Base-by-base conservation (phyloP, 2,329 filamentous ascomycete genomes). In the Zopfia rhizophila region DNA sequence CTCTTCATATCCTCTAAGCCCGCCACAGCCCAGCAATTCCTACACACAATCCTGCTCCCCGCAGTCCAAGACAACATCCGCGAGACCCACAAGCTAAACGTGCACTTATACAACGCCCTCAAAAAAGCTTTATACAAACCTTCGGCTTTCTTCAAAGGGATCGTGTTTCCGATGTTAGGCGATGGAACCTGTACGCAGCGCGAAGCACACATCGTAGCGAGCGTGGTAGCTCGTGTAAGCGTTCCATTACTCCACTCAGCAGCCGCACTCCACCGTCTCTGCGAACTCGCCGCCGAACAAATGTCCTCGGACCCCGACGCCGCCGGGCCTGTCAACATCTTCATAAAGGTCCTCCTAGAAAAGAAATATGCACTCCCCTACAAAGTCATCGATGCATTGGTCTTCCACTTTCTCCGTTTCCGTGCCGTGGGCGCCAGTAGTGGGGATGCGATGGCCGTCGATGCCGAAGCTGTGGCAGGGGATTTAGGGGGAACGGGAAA, bases 311-410 rank as follows among this genome's bases (percentile, higher is more conserved):
- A 91, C 44, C 89, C 87, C 4, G 93, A 97, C 72, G 89, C 89
- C 32, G 92, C 91, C 13, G 93, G 93, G 33, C 89, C 92, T 3
- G 94, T 92, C 51, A 97, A 97, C 73, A 88, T 96, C 60, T 95
- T 99, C 73, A 96, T 99, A 75, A 90, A 90, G 66, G 86, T 90
- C 1, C 82, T 99, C 25, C 78, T 99, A 3, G 93, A 97, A 74
- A 99, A 99, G 82, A 95, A 95, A 68, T 97, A 99, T 61, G 94
- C 94, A 0, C 79, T 99, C 8, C 94, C 93, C 0, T 97, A 89
- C 76, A 93, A 96, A 73, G 93, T 96, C 41, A 86, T 99, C 37
- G 94, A 99, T 62, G 88, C 91, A 2, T 78, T 97, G 2, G 94
- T 99, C 7, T 97, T 97, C 77, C 93, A 99, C 73, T 99, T 99